These are phyloP conservation scores for Phytophthora citrophthora DNA, from an alignment of 352 stramenopile species.

Conservation along the genomic window DNA sequence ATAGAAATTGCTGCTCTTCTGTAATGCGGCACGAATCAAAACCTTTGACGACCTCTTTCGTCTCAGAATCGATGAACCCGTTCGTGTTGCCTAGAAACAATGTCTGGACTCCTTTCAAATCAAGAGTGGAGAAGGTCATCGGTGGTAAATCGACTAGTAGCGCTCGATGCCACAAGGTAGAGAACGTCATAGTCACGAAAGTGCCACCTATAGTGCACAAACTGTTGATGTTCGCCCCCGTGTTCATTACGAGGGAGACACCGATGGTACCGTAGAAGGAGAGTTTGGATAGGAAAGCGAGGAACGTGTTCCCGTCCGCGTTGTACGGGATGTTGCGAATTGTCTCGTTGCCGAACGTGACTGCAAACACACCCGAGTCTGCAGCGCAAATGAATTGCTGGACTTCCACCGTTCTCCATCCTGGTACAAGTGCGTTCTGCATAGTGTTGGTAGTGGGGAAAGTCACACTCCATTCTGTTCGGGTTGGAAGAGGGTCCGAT, in stretches of 20 bases:
- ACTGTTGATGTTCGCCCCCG: slow-evolving; percentile 27
- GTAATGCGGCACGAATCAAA: slow-evolving; percentile 71
- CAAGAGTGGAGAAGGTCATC: slow-evolving; percentile 61
- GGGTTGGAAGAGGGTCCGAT: slow-evolving; percentile 32
- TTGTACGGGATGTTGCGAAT: slow-evolving; percentile 67
- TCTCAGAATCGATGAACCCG: slow-evolving; percentile 69
- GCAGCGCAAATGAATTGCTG: slow-evolving; percentile 84
- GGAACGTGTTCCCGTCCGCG: slow-evolving; percentile 61
- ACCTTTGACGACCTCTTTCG: slow-evolving; percentile 74
- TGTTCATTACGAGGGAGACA: slow-evolving; percentile 48
- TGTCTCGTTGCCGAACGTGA: slow-evolving; percentile 64
- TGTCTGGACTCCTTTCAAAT: slow-evolving; percentile 54
- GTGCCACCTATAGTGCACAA: slow-evolving; percentile 65
- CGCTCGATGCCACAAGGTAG: slow-evolving; percentile 55
- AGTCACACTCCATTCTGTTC: slow-evolving; percentile 57
- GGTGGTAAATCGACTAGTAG: slow-evolving; percentile 67
- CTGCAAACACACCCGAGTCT: slow-evolving; percentile 57
- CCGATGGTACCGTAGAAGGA: slow-evolving; percentile 51
- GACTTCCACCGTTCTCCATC: slow-evolving; percentile 70
- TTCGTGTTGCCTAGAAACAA: slow-evolving; percentile 51
- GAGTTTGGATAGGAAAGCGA: slow-evolving; percentile 46
- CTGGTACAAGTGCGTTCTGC: slow-evolving; percentile 57
- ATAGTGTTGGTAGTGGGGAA: slow-evolving; percentile 52
- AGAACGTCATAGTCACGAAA: slow-evolving; percentile 66
- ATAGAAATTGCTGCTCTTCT: slow-evolving; percentile 69